Evolutionary conservation across 2,329 filamentous ascomycete species (phyloP), one percentile per base, ranked within the genome.

Genomic region (Rhytidhysteron rufulum): DNA sequence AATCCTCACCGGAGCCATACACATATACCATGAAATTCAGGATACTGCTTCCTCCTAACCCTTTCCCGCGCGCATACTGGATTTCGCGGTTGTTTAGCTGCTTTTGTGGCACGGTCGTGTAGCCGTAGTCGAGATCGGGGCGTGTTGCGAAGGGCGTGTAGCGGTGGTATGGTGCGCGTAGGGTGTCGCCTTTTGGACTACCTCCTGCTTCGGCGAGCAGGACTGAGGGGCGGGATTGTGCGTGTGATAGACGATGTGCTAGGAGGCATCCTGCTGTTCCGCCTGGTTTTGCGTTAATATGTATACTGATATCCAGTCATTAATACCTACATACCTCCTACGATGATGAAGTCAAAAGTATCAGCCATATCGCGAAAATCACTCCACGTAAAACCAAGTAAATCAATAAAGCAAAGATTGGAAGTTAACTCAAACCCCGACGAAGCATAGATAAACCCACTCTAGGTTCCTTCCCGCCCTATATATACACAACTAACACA

Each of bases 121-220:
- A 73, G 45, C 67, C 69, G 60, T 72, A 70, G 47, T 74, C 79
- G 45, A 80, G 61, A 7, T 70, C 65, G 5, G 64, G 63, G 27
- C 75, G 71, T 20, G 75, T 76, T 16, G 36, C 24, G 2, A 47
- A 40, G 20, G 47, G 40, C 2, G 55, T 50, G 58, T 74, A 85
- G 34, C 80, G 71, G 49, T 83, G 70, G n/a, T 70, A 77, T 2
- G 73, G 72, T 7, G 74, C 63, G 18, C 31, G 42, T 7, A 64
- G 50, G 29, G 47, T 58, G 7, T 65, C 57, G 4, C 57, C 63
- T 42, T 75, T 70, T 2, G 72, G 67, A 34, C 80, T 76, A 2
- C 67, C 62, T 9, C 82, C 82, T 1, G 80, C 80, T 59, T 85
- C 81, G 2, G 85, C 60, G 1, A 85, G 68, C 2, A 84, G 70